Base-by-base conservation (phyloP, 495 filamentous ascomycete species). In the Tuber indicum region DNA sequence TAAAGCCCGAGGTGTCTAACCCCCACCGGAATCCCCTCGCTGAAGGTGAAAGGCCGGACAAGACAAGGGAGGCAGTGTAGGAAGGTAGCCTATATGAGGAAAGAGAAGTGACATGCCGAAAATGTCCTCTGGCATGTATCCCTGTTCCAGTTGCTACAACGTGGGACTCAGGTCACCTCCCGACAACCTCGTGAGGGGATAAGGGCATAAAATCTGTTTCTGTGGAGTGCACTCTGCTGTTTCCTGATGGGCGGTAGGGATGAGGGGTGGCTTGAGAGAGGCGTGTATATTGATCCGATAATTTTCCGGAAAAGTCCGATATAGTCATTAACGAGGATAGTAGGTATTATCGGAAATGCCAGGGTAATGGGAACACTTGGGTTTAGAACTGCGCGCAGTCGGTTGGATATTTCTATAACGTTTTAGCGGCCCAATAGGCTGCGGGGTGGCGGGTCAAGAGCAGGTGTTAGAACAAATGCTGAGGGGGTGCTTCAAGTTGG, bases 251-350 rank as follows among this genome's bases (percentile, higher is more conserved):
- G 3, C 10, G 7, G 23, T 52, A 3, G 49, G 2, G 49, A 52
- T n/a, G 47, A 21, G 49, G 21, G 49, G 23, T 10, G 49, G 23
- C 5, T 23, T 52, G 49, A 10, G 23, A 23, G 2, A 3, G 49
- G 6, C 23, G 49, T 52, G 23, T n/a, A n/a, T n/a, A 19, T n/a
- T 52, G 49, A 23, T 10, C 1, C 21, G 7, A 6, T 0, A 10
- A 9, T n/a, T n/a, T 0, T n/a, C 1, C 12, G 1, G 49, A 0
- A n/a, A n/a, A 3, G 49, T n/a, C 8, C 2, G 23, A n/a, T 9
- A 12, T 52, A n/a, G 1, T 12, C 8, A n/a, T 3, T 2, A n/a
- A 10, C 10, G 23, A 8, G 21, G n/a, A n/a, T n/a, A n/a, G n/a
- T n/a, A n/a, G n/a, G 42, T 43, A 3, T 39, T 10, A 7, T 52